Evolutionary conservation across 2,329 filamentous ascomycete species (phyloP), one percentile per base, ranked within the genome.

Genomic region (Botrytis porri): DNA sequence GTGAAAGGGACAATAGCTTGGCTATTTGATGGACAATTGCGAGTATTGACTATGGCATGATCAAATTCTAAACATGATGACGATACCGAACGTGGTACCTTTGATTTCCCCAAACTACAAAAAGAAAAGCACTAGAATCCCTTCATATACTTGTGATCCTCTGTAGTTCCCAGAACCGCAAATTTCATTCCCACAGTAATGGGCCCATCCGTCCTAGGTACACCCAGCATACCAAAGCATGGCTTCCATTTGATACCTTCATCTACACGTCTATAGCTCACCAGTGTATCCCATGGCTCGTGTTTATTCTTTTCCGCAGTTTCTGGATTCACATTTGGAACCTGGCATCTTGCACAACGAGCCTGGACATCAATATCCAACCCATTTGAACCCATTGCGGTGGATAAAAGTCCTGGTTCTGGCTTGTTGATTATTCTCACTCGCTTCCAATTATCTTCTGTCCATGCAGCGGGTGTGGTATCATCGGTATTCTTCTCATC

Each of bases 241-340:
- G 89, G 89, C 82, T 91, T 91, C 75, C 83, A 90, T 81, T 85
- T 90, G 39, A 88, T 84, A 1, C 90, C 89, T 35, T 84, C 81
- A 79, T 92, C 90, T 35, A 92, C 87, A 22, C 88, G 84, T 25
- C 90, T 85, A 75, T 86, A 85, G 74, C 85, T 85, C 43, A 88
- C 83, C 74, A 92, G 82, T 0, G 89, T 87, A 74, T 83, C 84
- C 79, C 89, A 87, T 0, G 90, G 14, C 88, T 91, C 3, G 84
- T 89, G 71, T 35, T 74, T 69, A 66, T 79, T 73, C 62, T 75
- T 76, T 35, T 78, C 77, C 29, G 76, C 78, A 0, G 78, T 77
- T 10, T 75, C 70, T n/a, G 86, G 90, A 79, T 93, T 85, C 1
- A 92, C 89, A 77, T 93, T 93, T 32, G 90, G 90, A 74, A 93